Evolutionary conservation across 1,284 basidiomycete species (phyloP), one percentile per base, ranked within the genome.

Genomic region (Puccinia hordei): DNA sequence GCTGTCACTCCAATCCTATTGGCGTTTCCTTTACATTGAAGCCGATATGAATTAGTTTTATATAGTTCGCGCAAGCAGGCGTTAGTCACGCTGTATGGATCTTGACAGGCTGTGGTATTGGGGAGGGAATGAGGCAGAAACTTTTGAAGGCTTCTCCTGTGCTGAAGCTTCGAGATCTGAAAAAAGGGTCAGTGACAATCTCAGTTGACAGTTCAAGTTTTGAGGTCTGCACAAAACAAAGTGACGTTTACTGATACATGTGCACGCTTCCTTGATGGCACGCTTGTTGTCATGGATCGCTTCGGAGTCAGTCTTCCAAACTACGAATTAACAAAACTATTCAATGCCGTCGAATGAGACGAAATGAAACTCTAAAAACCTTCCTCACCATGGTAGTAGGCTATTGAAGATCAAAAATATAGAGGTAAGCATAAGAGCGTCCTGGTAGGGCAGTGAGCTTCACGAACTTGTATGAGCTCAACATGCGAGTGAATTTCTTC

Each of bases 1-100:
- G 53, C 73, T 6, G 73, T 75, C 5, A 75, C n/a, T 2, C 57
- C 73, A n/a, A 75, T 75, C 73, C 30, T 74, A 35, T 74, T 75
- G 17, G 22, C 41, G 6, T 35, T 17, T 22, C 57, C 57, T 59
- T 30, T 9, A n/a, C 13, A 17, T n/a, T 75, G 19, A 38, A 65
- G 55, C 17, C 41, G 57, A 33, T 75, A 75, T 8, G 55, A 63
- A n/a, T 65, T 19, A 5, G 59, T 63, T 33, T 53, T n/a, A 65
- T 75, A 75, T 12, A 75, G n/a, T 30, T 61, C 35, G 13, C 73
- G 73, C 41, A 75, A 33, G 53, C 73, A 75, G 57, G 55, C 41
- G 49, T 75, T 75, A 3, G 41, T 75, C 1, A 75, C 73, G 30
- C 30, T 51, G 19, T 15, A 65, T 13, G 73, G 73, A 33, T 65